These are phyloP conservation scores for Pleurotus eryngii DNA, from an alignment of 768 basidiomycete genomes.

Conservation along the genomic window DNA sequence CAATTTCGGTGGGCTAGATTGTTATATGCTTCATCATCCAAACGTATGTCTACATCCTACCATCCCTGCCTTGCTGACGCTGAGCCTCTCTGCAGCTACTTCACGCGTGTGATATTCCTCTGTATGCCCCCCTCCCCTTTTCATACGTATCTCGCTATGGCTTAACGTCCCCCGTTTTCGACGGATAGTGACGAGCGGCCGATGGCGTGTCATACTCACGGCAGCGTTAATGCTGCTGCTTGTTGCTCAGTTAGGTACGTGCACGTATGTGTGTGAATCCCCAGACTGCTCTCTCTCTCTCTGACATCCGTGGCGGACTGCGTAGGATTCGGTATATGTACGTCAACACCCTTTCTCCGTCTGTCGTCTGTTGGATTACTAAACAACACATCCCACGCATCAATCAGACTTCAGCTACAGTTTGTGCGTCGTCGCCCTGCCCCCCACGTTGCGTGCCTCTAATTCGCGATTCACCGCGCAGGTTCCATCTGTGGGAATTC, in stretches of 20 bases:
- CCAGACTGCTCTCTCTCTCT: background rate
- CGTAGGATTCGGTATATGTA: background rate
- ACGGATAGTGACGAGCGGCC: background rate
- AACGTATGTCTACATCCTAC: background rate
- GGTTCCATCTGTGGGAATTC: constrained; percentile 2
- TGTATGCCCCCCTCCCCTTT: background rate
- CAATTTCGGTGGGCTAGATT: background rate
- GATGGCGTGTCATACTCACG: background rate
- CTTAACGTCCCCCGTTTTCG: background rate
- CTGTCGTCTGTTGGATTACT: background rate
- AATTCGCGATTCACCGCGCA: background rate
- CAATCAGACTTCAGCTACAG: background rate
- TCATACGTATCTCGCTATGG: background rate
- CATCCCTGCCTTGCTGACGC: background rate
- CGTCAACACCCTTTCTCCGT: too few relatives aligned
- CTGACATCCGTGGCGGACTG: background rate
- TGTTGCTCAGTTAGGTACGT: background rate
- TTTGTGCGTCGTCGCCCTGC: background rate
- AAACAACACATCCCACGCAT: background rate
- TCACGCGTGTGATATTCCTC: background rate
- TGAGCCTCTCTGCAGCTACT: background rate
- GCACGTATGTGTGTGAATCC: background rate
- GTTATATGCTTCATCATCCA: background rate
- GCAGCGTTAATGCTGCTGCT: background rate
- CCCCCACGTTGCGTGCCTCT: background rate